Base-by-base conservation (phyloP, 441 rosid species). In the Erysimum cheiri region DNA sequence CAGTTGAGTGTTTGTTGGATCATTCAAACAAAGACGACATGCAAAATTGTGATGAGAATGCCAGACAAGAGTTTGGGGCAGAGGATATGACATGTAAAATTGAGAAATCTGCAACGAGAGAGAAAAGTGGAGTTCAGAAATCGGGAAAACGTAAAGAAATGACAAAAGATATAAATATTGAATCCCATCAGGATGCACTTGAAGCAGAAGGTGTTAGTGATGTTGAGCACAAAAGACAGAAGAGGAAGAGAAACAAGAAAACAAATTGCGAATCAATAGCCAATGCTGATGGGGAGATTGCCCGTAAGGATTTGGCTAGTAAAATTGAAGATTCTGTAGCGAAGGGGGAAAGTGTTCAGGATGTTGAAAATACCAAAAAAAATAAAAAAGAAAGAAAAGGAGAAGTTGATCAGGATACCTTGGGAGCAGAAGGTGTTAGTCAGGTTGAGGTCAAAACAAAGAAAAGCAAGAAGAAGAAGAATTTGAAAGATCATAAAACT, bases 1-100 rank as follows among this genome's bases (percentile, higher is more conserved):
- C 65, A 24, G 56, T 33, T 33, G 64, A 46, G 57, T 48, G 72
- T 24, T 57, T 33, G 74, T 39, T 70, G 74, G 50, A 49, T 60
- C 67, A 70, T 2, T 60, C 60, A 50, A 60, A 49, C 35, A 43
- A 19, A 40, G 13, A 60, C 39, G 67, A 11, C 63, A 26, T 60
- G 35, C 15, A 39, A 13, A 17, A 12, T 40, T 40, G 35, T 70
- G 33, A 52, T 32, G 40, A 24, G 8, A 61, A 52, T 31, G 61
- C 46, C 35, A 37, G 46, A 47, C 13, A 40, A 70, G 60, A 70
- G 61, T 19, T 40, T 15, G 33, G 54, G 60, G 53, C 41, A n/a
- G 50, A 69, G 59, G 66, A 37, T 28, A 11, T 5, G 65, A 26
- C 50, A 39, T 59, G 58, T 48, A 57, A 48, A 17, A 60, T 33